These are phyloP conservation scores for Capillidium rhysosporum DNA, from an alignment of 371 early-diverging fungal species.

Conservation along the genomic window DNA sequence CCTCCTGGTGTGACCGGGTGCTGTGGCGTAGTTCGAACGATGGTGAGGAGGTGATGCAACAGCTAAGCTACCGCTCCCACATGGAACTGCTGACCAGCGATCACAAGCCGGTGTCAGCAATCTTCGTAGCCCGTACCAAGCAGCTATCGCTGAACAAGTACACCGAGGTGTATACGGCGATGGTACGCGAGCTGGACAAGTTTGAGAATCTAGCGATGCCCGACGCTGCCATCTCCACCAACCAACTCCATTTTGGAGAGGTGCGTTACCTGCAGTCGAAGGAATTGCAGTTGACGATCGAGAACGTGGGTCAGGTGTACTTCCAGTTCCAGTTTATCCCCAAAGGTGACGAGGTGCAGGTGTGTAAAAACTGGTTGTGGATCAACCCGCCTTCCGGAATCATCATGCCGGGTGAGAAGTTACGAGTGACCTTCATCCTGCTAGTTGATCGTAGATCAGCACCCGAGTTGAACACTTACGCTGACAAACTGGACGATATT, in stretches of 20 bases:
- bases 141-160: conserved; percentile 7
- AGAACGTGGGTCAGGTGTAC: conserved; percentile 51
- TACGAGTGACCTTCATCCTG: conserved; percentile 26
- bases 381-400: conserved; percentile 37
- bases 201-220: conserved; percentile 65
- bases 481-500: conserved; percentile 48
- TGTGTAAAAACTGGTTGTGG: conserved; percentile 44
- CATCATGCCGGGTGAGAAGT: conserved; percentile 36
- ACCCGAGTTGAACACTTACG: conserved; percentile 36
- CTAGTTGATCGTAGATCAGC: conserved; percentile 41
- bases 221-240: conserved; percentile 33
- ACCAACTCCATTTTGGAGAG: conserved; percentile 50
- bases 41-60: conserved; percentile 11
- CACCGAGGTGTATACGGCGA: conserved; percentile 23
- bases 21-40: conserved; percentile 35
- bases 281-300: conserved; percentile 29
- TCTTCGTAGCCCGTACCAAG: conserved; percentile 17
- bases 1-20: conserved; percentile 80
- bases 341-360: conserved; percentile 23
- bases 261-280: conserved; percentile 37
- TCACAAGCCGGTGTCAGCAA: conserved; percentile 79
- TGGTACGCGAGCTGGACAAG: conserved; percentile 48
- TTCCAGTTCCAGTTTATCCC: conserved; percentile 49
- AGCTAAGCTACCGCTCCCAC: conserved; percentile 27
- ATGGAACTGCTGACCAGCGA: conserved; percentile 58